These are phyloP conservation scores for Hysterium pulicare DNA, from an alignment of 2,329 filamentous ascomycete genomes.

Conservation along the genomic window DNA sequence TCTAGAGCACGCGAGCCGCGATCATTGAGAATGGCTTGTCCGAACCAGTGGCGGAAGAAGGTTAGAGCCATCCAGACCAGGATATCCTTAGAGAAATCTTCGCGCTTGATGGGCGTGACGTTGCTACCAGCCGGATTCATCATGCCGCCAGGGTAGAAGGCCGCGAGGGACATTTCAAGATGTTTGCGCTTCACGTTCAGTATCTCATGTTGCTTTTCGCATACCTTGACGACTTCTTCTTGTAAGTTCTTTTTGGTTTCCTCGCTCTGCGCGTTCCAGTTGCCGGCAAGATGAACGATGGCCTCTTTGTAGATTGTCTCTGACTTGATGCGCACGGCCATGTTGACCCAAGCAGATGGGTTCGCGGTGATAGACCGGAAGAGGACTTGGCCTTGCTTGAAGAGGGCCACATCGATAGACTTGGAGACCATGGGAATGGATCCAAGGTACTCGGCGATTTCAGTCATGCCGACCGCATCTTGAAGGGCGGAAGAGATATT, in stretches of 20 bases:
- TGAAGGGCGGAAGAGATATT: conserved; percentile 39
- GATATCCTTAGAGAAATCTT: conserved; percentile 47
- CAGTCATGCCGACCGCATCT: conserved; percentile 40
- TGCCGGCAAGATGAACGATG: conserved; percentile 43
- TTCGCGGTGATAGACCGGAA: conserved; percentile 43
- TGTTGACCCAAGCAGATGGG: conserved; percentile 46
- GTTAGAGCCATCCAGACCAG: conserved; percentile 50
- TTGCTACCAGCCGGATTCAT: conserved; percentile 21
- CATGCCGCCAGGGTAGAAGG: conserved; percentile 26
- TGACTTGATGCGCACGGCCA: conserved; percentile 46
- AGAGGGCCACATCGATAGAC: conserved; percentile 46
- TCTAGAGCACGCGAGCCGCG: conserved; percentile 40
- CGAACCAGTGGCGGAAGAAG: conserved; percentile 49
- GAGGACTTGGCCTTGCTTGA: conserved; percentile 46
- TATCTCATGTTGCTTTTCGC: conserved; percentile 27
- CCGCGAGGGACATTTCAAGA: conserved; percentile 23
- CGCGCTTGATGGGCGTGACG: conserved; percentile 30
- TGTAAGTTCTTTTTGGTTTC: conserved; percentile 18
- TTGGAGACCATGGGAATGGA: conserved; percentile 43
- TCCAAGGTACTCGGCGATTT: conserved; percentile 47
- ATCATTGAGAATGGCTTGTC: conserved; percentile 38
- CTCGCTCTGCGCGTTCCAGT: conserved; percentile 28
- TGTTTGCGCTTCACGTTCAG: conserved; percentile 25
- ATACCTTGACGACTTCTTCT: conserved; percentile 22
- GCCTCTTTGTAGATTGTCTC: conserved; percentile 45